Evolutionary conservation across 2,329 filamentous ascomycete genomes (phyloP).

Genomic region (Exophiala spinifera): DNA sequence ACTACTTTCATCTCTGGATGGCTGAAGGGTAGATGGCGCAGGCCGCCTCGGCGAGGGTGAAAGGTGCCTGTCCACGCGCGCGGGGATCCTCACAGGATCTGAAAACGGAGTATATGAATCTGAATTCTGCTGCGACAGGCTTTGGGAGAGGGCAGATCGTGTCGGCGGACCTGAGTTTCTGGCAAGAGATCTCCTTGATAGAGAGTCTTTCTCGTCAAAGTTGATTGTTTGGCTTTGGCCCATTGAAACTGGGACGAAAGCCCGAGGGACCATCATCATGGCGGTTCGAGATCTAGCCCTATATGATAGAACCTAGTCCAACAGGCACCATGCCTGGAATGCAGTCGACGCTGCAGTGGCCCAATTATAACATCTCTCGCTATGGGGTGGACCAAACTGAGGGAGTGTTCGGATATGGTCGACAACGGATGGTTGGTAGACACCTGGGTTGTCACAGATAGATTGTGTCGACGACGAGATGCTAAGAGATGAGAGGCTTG

Average conservation of each 20-base stretch:
- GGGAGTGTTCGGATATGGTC: neutral
- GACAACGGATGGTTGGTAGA: neutral
- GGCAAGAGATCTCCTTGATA: conserved; percentile 7
- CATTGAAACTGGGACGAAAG: conserved; percentile 38
- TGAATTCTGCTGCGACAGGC: conserved; percentile 8
- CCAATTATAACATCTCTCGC: neutral
- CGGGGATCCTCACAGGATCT: conserved; percentile 21
- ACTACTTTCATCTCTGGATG: neutral
- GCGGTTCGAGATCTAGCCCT: neutral
- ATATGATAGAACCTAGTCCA: neutral
- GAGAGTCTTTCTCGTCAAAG: conserved; percentile 16
- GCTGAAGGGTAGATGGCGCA: conserved; percentile 12
- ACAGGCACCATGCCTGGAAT: neutral
- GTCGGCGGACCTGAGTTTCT: conserved; percentile 5
- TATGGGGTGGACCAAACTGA: neutral
- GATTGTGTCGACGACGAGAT: neutral
- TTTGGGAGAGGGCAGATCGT: conserved; percentile 17
- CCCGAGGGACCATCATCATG: conserved; percentile 42
- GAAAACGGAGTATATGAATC: conserved; percentile 8
- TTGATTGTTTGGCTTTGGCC: conserved; percentile 28
- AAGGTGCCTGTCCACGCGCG: conserved; percentile 1
- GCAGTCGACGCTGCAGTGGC: neutral
- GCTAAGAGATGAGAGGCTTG: neutral
- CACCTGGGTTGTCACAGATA: neutral
- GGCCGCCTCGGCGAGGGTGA: conserved; percentile 8